Percentiles rank a stretch among this genome's conserved stretches.
Evolutionary conservation across 163 green algal species (phyloP).

Genomic region (Scenedesmus sp.): DNA sequence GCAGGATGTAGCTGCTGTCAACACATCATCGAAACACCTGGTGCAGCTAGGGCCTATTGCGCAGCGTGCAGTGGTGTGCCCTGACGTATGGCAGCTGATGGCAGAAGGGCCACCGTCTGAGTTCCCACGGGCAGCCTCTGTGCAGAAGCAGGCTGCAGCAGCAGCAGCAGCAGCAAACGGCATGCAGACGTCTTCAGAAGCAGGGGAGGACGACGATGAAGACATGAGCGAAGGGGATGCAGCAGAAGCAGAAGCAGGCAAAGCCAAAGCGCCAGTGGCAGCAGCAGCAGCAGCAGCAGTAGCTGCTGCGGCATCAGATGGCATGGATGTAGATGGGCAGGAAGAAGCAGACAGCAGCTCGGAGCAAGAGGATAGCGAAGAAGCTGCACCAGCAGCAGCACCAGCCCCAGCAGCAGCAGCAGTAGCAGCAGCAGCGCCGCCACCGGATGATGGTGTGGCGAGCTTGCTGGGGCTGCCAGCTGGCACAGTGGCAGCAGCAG

Average conservation of each 20-base stretch:
- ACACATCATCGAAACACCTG: background rate
- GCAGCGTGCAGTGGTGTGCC: conserved; percentile 51
- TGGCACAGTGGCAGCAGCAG: background rate
- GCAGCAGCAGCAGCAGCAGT: background rate
- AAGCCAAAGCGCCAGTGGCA: background rate
- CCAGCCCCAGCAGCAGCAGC: conserved; percentile 18
- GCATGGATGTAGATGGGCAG: conserved; percentile 6
- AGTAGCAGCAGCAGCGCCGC: conserved; percentile 28
- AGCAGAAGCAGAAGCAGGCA: background rate
- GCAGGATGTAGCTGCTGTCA: conserved; percentile 51
- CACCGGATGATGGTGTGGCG: background rate
- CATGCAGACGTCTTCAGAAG: background rate
- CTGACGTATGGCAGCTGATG: conserved; percentile 58
- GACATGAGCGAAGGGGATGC: background rate
- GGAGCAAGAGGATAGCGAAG: background rate
- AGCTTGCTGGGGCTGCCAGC: background rate
- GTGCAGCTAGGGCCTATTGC: conserved; percentile 47
- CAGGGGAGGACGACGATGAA: conserved; percentile 6
- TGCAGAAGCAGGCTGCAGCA: background rate
- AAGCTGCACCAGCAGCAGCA: background rate
- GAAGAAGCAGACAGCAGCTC: conserved; percentile 24
- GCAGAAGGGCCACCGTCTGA: background rate
- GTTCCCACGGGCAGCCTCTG: background rate
- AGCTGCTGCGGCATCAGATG: background rate
- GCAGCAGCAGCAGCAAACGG: conserved; percentile 13